Evolutionary conservation across 257 asterid genomes (phyloP).

Genomic region (Solanum sitiens): DNA sequence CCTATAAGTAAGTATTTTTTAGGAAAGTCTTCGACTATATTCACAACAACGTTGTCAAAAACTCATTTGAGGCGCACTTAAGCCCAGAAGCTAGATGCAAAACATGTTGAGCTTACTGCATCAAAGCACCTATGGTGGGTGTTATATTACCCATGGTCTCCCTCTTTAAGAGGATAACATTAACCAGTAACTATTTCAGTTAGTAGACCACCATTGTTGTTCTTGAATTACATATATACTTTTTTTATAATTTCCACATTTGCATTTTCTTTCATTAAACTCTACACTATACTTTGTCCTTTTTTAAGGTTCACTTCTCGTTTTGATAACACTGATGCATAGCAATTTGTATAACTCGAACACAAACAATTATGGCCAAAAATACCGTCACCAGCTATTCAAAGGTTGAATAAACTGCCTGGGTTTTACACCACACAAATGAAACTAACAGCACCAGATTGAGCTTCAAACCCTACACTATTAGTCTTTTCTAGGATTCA

Average conservation of each 20-base stretch:
- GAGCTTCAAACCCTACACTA: neutral
- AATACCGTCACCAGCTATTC: neutral
- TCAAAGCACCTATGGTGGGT: neutral
- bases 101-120: neutral
- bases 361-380: neutral
- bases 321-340: neutral
- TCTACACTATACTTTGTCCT: neutral
- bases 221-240: neutral
- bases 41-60: neutral
- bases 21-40: neutral
- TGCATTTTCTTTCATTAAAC: neutral
- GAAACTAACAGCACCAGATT: conserved; percentile 61
- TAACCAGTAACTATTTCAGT: neutral
- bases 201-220: neutral
- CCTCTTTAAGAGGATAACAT: neutral
- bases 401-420: conserved; percentile 18
- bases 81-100: neutral
- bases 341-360: neutral
- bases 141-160: neutral
- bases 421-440: conserved; percentile 87
- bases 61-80: neutral
- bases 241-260: neutral
- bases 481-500: neutral
- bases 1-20: neutral
- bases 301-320: neutral